phyloP scores from a whole-genome alignment of 805 yeast species.

The Wickerhamiella qilinensis region DNA sequence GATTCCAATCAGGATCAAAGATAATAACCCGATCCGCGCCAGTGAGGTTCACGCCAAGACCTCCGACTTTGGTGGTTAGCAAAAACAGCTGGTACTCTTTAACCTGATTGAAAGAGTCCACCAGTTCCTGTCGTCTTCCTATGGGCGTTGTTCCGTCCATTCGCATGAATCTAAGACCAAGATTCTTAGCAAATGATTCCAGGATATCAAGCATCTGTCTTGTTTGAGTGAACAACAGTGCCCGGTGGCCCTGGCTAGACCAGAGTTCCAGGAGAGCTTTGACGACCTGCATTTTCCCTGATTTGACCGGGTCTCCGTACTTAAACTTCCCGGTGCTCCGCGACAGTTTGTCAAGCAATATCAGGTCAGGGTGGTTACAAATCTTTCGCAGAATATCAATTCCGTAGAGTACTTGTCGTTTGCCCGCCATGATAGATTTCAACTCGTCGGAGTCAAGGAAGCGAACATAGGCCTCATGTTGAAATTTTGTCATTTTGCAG shows the following conservation, averaged over 20 bases:
- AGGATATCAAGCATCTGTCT: constrained; percentile 85
- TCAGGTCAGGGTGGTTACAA: constrained; percentile 91
- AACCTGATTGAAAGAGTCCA: constrained; percentile 62
- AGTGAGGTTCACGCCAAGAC: constrained; percentile 81
- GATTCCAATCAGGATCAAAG: constrained; percentile 97
- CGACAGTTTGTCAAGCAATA: constrained; percentile 28
- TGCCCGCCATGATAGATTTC: constrained; percentile 53
- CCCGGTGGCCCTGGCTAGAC: constrained; percentile 61
- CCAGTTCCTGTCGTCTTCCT: constrained; percentile 55
- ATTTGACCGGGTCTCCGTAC: constrained; percentile 33
- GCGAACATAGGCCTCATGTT: constrained; percentile 54
- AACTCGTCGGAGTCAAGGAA: constrained; percentile 68
- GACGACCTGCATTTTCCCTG: constrained; percentile 87
- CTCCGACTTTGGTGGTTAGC: constrained; percentile 90
- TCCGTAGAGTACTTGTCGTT: constrained; percentile 70
- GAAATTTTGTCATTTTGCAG: constrained; percentile 67
- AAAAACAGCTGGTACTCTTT: constrained; percentile 47
- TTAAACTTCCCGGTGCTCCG: constrained; percentile 24
- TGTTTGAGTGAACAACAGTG: constrained; percentile 81
- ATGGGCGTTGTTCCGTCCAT: constrained; percentile 95
- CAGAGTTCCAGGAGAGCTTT: constrained; percentile 59
- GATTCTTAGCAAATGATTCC: constrained; percentile 41
- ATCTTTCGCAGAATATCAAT: constrained; percentile 81
- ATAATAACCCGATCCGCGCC: constrained; percentile 93
- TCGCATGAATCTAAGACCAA: constrained; percentile 40